Conservation (phyloP, 73 alveolate genomes). For the Strombidium stylifer region DNA sequence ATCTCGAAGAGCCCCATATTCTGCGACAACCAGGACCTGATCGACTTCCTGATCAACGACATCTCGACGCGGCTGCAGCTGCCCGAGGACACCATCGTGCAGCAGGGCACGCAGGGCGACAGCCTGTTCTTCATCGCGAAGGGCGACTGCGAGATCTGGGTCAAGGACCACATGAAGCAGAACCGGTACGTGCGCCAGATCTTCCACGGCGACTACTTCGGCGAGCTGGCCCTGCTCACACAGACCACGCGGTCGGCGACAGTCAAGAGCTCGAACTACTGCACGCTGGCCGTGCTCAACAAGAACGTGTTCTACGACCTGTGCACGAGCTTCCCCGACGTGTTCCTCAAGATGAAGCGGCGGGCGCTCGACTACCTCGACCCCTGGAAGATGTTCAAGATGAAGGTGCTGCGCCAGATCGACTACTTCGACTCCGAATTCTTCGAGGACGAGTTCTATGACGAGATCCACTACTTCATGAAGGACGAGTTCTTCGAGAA, state of each 20-base stretch:
- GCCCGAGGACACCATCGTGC: conserved; percentile 57
- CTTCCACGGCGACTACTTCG: conserved; percentile 87
- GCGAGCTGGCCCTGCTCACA: conserved; percentile 93
- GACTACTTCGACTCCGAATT: not conserved
- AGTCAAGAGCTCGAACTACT: conserved; percentile 76
- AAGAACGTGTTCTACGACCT: conserved; percentile 68
- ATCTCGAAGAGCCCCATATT: too few relatives aligned
- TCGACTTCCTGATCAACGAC: conserved; percentile 29
- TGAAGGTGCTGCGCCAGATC: not conserved
- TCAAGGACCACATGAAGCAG: conserved; percentile 29
- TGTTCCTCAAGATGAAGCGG: conserved; percentile 18
- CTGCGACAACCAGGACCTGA: conserved; percentile 18
- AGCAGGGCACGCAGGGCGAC: conserved; percentile 43
- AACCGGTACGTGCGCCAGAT: conserved; percentile 66
- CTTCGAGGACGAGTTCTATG: conserved; percentile 9
- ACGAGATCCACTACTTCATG: conserved; percentile 22
- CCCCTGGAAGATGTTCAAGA: conserved; percentile 25
- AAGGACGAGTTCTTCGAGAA: conserved; percentile 7
- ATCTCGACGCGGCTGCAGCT: conserved; percentile 14
- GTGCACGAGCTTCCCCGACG: conserved; percentile 54
- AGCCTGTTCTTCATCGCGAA: conserved; percentile 51
- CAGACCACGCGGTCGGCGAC: conserved; percentile 93
- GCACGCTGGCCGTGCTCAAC: conserved; percentile 80
- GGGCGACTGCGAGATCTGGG: conserved; percentile 59
- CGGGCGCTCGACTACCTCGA: conserved; percentile 6